Evolutionary conservation across 768 basidiomycete genomes (phyloP), one percentile per base, ranked within the genome.

Genomic region (Boletus eberwhitei): DNA sequence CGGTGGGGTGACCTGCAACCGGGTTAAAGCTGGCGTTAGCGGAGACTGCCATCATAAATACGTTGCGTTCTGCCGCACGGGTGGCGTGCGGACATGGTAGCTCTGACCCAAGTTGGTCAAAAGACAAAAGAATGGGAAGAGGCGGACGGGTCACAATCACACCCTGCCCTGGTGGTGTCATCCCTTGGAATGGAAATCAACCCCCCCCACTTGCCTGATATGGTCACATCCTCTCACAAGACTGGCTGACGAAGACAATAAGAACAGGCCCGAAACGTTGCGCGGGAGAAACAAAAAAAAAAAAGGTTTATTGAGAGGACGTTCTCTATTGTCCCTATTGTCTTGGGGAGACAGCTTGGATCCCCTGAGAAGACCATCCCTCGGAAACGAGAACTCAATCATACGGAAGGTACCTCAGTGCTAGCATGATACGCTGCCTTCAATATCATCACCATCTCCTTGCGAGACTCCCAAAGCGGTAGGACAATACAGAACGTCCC

Each of bases 401-500:
- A 17, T 8, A 22, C 22, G 46, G 34, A 14, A 43, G 36, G 14
- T 36, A 50, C 29, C 29, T 48, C 29, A 13, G 12, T 14, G 32
- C 48, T 36, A 39, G 32, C 37, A 31, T 48, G 52, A 55, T 41
- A 66, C 17, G 58, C 53, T 22, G 53, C 61, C 32, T 34, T 45
- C 14, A 61, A 31, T 45, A 73, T 70, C 36, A 4, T 52, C 16
- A 21, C 53, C 21, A 74, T 76, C 56, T 75, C 73, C 40, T 48
- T 51, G 22, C 66, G 64, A 13, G 71, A 71, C 52, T 74, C 75
- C 73, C 70, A 73, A 16, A 74, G 40, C 3, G 75, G 71, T 7
- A 75, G 49, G n/a, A 76, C 8, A 14, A 73, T 71, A 32, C 70
- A 73, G 51, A 76, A 76, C 26, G 66, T 59, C 8, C 73, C 73